Base-by-base conservation (phyloP, 805 yeast species). In the Myxozyma monticola region DNA sequence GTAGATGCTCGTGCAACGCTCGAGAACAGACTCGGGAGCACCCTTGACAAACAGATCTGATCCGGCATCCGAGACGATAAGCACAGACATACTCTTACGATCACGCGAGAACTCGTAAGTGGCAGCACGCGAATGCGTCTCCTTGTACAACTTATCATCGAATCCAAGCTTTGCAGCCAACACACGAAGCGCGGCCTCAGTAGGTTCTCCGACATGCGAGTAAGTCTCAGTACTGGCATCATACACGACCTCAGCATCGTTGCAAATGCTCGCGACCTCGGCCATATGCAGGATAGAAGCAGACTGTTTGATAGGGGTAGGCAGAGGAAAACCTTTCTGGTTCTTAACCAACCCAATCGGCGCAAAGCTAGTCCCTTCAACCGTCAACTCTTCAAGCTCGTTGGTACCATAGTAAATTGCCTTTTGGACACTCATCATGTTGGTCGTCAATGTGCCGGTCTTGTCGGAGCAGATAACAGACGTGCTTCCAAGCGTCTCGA, bases 401-500 rank as follows among this genome's bases (percentile, higher is more conserved):
- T 69, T 65, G 47, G 61, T 45, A 36, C 59, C 54, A 41, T 72
- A 71, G 45, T 67, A 69, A 37, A 55, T 49, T 31, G 60, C 44
- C 54, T 62, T 52, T 46, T 61, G 58, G 57, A 72, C 66, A 42
- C 39, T 72, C 63, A 64, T 64, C 44, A 61, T 61, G 45, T 65
- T 64, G 18, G 59, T 71, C 15, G 84, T 79, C 44, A 79, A 42
- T 62, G 74, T 70, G 9, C 74, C 74, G 68, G 81, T 51, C 71
- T 77, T 59, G 76, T 78, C 68, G 63, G 75, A 49, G 77, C 81
- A 66, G 68, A 76, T 51, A 71, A 83, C 80, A 57, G 76, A 74
- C 17, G 79, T 76, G 18, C 79, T 70, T n/a, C 84, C 85, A 49
- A 80, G 67, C 12, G 84, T 79, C 61, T 80, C 84, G 24, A 78